A percentile compares a stretch with the other conserved stretches of the same genome.
Evolutionary conservation across 2,329 filamentous ascomycete genomes (phyloP).

Genomic region (Ophiostoma quercus): DNA sequence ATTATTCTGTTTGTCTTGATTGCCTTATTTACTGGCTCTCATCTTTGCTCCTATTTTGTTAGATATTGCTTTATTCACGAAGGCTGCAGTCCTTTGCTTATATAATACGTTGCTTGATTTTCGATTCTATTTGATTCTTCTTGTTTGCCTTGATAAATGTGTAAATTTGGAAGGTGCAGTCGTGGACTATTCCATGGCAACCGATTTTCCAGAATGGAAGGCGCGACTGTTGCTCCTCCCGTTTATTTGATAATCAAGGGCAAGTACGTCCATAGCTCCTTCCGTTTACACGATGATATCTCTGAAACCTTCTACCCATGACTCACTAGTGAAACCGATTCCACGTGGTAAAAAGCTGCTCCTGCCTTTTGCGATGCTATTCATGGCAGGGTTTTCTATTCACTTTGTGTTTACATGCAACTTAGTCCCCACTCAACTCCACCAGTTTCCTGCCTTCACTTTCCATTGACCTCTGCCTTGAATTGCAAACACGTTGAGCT

Average conservation of each 20-base stretch:
- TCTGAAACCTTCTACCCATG: neutral
- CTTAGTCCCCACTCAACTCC: neutral
- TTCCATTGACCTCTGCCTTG: neutral
- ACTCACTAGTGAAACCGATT: neutral
- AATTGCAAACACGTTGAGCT: neutral
- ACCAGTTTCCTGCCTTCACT: neutral
- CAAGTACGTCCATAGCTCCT: neutral
- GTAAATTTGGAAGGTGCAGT: neutral
- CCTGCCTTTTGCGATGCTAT: neutral
- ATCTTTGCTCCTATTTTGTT: neutral
- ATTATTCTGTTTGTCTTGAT: neutral
- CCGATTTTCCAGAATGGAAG: neutral
- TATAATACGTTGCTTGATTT: neutral
- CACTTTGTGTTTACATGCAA: neutral
- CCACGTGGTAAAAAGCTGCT: neutral
- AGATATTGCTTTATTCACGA: neutral
- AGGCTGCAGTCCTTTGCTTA: neutral
- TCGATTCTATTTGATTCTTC: neutral
- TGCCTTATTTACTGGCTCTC: neutral
- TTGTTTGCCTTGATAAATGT: neutral
- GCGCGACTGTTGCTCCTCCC: neutral
- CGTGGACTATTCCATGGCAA: neutral
- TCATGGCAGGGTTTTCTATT: neutral
- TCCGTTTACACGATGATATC: neutral
- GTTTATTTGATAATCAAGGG: neutral